Conservation (phyloP, 139 green algal genomes). For the Chlamydomonas applanata region DNA sequence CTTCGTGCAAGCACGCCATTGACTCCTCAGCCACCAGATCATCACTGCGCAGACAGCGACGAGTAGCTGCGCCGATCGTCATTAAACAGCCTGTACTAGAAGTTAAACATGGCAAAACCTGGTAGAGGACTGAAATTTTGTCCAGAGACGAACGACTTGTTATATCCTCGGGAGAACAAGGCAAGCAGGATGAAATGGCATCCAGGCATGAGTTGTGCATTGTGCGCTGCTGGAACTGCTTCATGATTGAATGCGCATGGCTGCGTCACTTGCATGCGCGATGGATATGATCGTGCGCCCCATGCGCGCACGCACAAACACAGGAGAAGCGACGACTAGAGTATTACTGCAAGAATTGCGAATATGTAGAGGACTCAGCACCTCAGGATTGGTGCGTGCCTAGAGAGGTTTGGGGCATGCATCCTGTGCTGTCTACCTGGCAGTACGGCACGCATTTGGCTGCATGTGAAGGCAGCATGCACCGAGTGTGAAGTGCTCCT, state of each 20-base stretch:
- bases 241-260: no score
- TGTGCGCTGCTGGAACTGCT: no score
- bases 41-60: no score
- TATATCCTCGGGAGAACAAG: conserved; percentile 80
- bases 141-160: conserved; percentile 84
- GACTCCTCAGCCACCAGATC: no score
- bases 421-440: no score
- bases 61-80: no score
- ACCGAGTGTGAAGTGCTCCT: no score
- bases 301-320: not conserved
- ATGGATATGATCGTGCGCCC: not conserved
- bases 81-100: no score
- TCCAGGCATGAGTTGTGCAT: not conserved
- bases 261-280: not conserved
- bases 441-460: no score
- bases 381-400: conserved; percentile 49
- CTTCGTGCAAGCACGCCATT: no score
- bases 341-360: conserved; percentile 83
- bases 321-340: conserved; percentile 69
- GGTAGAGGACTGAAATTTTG: conserved; percentile 72
- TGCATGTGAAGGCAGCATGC: no score
- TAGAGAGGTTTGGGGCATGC: no score
- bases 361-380: conserved; percentile 68
- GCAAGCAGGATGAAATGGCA: not conserved
- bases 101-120: not conserved